These are phyloP conservation scores for Monilinia aucupariae DNA, from an alignment of 2,329 filamentous ascomycete genomes.

Conservation along the genomic window DNA sequence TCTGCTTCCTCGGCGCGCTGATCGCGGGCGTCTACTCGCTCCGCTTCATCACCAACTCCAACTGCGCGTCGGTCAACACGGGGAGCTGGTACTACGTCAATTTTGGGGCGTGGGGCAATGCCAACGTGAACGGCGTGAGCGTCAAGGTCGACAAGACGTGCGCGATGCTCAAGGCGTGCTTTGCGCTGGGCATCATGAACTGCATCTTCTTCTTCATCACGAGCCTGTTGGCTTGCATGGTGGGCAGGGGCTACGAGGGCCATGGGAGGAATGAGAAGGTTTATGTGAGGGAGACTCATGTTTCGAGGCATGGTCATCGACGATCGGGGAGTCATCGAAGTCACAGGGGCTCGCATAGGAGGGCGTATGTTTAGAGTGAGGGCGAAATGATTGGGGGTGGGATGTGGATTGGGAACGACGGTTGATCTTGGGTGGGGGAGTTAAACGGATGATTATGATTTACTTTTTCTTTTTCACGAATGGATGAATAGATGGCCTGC, in stretches of 20 bases:
- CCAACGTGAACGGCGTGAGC: slow-evolving; percentile 46
- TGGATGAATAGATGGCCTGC: not conserved
- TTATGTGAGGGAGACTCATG: slow-evolving; percentile 32
- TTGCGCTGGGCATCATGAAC: slow-evolving; percentile 88
- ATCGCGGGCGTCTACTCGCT: slow-evolving; percentile 58
- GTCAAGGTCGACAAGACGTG: slow-evolving; percentile 68
- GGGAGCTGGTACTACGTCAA: slow-evolving; percentile 49
- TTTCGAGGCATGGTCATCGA: slow-evolving; percentile 30
- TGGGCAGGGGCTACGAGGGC: slow-evolving; percentile 19
- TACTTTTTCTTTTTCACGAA: not conserved
- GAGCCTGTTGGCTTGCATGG: slow-evolving; percentile 57
- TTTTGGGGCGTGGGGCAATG: slow-evolving; percentile 57
- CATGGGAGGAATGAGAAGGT: slow-evolving; percentile 20
- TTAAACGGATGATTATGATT: not conserved
- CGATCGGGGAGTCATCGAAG: slow-evolving; percentile 33
- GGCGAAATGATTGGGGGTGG: not conserved
- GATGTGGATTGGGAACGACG: no score
- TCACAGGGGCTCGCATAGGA: slow-evolving; percentile 29
- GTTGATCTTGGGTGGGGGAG: not conserved
- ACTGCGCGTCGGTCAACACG: slow-evolving; percentile 58
- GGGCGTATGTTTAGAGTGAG: slow-evolving; percentile 33
- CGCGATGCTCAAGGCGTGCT: slow-evolving; percentile 85
- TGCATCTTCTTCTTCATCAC: slow-evolving; percentile 74
- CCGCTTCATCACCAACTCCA: slow-evolving; percentile 52
- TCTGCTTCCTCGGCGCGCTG: slow-evolving; percentile 57